A percentile compares a stretch with the other conserved stretches of the same genome.
These are phyloP conservation scores for Penicillium verhagenii DNA, from an alignment of 495 filamentous ascomycete species.

Conservation along the genomic window DNA sequence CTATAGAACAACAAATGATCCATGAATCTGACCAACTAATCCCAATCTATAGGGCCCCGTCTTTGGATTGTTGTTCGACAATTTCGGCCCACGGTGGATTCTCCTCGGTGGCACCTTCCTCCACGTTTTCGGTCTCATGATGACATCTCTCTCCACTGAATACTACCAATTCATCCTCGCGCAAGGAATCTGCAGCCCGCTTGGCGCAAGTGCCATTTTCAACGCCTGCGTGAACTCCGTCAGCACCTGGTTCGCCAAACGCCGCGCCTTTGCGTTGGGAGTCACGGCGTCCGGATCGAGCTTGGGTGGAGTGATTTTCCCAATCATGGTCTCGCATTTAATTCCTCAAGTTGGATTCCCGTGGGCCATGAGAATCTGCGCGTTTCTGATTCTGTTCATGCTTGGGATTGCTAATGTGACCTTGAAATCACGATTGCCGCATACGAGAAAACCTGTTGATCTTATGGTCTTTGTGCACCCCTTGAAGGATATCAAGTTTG, in stretches of 20 bases:
- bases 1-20: not conserved
- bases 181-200: slow-evolving; percentile 41
- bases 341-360: slow-evolving; percentile 64
- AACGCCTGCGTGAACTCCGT: slow-evolving; percentile 57
- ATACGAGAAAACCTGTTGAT: slow-evolving; percentile 51
- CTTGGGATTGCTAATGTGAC: slow-evolving; percentile 62
- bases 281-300: slow-evolving; percentile 66
- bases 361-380: slow-evolving; percentile 71
- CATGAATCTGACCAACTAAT: too few species aligned
- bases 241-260: slow-evolving; percentile 66
- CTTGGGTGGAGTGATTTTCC: slow-evolving; percentile 50
- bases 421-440: slow-evolving; percentile 62
- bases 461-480: slow-evolving; percentile 57
- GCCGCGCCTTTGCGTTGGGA: slow-evolving; percentile 66
- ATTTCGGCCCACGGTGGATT: slow-evolving; percentile 66
- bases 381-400: slow-evolving; percentile 66
- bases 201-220: slow-evolving; percentile 63
- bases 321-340: slow-evolving; percentile 67
- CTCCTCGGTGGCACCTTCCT: slow-evolving; percentile 60
- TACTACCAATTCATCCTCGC: slow-evolving; percentile 49
- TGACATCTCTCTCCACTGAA: slow-evolving; percentile 38
- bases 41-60: slow-evolving; percentile 37
- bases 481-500: slow-evolving; percentile 57
- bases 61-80: slow-evolving; percentile 65
- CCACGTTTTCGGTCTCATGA: slow-evolving; percentile 72